phyloP scores from a whole-genome alignment of 306 rosid genomes.

The Quercus rubra region DNA sequence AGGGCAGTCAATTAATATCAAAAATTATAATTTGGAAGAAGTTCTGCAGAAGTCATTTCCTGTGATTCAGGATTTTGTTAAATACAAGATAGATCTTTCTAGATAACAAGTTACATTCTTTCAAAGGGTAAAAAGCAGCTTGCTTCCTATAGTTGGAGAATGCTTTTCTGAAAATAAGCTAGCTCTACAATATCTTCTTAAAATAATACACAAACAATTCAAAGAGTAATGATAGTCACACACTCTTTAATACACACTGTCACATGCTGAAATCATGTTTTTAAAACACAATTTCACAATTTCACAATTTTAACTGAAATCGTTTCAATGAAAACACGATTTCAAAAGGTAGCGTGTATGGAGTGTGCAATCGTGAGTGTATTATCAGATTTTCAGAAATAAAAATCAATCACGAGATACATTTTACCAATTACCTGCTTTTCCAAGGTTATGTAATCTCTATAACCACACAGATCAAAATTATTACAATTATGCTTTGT shows the following conservation, averaged over 20 bases:
- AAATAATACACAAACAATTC: no score
- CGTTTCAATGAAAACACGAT: no score
- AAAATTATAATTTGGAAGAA: neutral
- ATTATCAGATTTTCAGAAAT: no score
- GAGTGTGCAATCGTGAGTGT: neutral
- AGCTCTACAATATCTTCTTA: no score
- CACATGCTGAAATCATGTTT: no score
- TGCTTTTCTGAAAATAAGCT: no score
- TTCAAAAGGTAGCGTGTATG: no score
- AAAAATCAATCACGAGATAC: no score
- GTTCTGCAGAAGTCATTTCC: neutral
- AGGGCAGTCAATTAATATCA: neutral
- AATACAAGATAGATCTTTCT: neutral
- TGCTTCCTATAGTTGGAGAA: neutral
- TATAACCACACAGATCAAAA: neutral
- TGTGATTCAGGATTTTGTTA: neutral
- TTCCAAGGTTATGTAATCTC: neutral
- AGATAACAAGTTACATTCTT: neutral
- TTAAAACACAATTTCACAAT: no score
- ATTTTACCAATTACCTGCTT: neutral
- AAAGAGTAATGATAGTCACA: no score
- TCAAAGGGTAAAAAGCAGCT: neutral
- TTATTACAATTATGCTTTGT: neutral
- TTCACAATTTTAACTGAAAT: no score
- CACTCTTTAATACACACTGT: no score